Conservation (phyloP, 768 basidiomycete genomes). For the Lactarius indigo region DNA sequence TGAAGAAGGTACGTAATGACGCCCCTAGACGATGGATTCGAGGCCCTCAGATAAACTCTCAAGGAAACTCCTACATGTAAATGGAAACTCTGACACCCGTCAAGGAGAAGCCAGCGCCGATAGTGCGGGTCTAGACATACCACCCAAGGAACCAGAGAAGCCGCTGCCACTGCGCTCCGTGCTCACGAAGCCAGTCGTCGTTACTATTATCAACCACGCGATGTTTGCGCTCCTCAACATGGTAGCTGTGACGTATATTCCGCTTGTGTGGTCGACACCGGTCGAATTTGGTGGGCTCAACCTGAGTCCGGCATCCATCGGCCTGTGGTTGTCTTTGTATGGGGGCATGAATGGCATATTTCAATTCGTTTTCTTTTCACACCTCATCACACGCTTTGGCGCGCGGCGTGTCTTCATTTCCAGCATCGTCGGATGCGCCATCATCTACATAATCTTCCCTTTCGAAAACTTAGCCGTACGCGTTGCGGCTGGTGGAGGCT, state of each 20-base stretch:
- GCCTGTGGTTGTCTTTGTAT: conserved; percentile 33
- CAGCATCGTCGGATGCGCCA: conserved; percentile 28
- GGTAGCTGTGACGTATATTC: conserved; percentile 37
- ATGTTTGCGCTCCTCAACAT: conserved; percentile 43
- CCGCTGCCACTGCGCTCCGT: conserved; percentile 34
- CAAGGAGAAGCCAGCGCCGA: background rate
- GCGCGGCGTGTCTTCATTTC: conserved; percentile 33
- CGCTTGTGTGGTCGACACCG: conserved; percentile 42
- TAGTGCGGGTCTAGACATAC: background rate
- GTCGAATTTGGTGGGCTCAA: conserved; percentile 29
- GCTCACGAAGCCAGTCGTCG: conserved; percentile 31
- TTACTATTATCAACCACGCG: conserved; percentile 43
- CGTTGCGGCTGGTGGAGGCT: background rate
- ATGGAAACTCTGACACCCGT: background rate
- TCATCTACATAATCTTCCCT: conserved; percentile 30
- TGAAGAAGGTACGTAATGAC: background rate
- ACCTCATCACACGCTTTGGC: conserved; percentile 35
- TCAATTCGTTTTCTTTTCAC: conserved; percentile 39
- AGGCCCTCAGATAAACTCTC: background rate
- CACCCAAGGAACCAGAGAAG: background rate
- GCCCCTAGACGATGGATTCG: background rate
- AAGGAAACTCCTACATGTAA: background rate
- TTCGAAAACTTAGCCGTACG: conserved; percentile 3
- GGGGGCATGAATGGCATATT: conserved; percentile 38
- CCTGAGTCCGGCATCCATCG: conserved; percentile 37